Evolutionary conservation across 768 basidiomycete genomes (phyloP), one percentile per base, ranked within the genome.

Genomic region (Amanita subjunquillea): DNA sequence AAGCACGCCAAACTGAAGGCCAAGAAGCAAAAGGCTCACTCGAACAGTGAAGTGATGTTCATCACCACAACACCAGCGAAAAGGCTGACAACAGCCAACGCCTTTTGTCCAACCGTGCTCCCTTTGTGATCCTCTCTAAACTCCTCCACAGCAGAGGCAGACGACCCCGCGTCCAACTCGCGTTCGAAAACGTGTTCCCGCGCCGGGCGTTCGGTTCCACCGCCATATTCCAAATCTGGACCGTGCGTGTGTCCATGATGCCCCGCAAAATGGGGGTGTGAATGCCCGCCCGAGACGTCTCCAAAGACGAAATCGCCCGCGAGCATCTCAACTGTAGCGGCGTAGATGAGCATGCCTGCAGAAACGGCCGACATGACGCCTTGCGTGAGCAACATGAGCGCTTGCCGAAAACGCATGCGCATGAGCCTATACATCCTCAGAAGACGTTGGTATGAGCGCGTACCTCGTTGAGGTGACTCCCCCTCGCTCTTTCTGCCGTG

Each of bases 231-330:
- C 23, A 22, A 9, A 30, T 32, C 36, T n/a, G 17, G 39, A 17
- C n/a, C 39, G 39, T 9, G 39, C 6, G n/a, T 17, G 41, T 42
- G 41, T 12, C 41, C 56, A 3, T 56, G 60, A 55, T 53, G 51
- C n/a, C 65, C 63, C 23, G 61, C 63, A 51, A 23, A 9, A 13
- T 37, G 25, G 3, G 64, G 62, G 45, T 68, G 65, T 41, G 56
- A 50, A 13, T 65, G 54, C 15, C 64, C 65, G 70, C 67, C 65
- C 58, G 69, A 61, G 40, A 74, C 72, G 55, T 79, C 79, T 37
- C 87, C 85, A 67, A 85, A 84, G 40, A 91, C 85, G 57, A 91
- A 90, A 64, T 91, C 88, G 2, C 79, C 88, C 0, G 86, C 88
- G 48, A 91, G 77, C 85, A 91, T 91, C 72, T 91, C 89, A 6